A percentile compares a stretch with the other conserved stretches of the same genome.
Evolutionary conservation across 768 basidiomycete species (phyloP).

Genomic region (Tylopilus sp.): DNA sequence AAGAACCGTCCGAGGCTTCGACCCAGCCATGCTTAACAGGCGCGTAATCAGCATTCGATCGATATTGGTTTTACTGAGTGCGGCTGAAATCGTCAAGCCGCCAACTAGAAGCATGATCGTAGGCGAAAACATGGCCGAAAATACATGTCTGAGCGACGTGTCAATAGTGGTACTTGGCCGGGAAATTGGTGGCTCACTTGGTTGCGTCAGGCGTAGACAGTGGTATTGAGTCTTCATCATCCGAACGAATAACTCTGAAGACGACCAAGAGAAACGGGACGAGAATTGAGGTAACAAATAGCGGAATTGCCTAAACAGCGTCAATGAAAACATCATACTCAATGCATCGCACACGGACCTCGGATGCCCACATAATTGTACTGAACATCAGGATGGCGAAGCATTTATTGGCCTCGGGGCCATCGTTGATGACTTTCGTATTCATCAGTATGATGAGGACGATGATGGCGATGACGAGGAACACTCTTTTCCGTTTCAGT

Average conservation of each 20-base stretch:
- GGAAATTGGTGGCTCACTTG: slow-evolving; percentile 50
- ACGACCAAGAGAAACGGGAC: slow-evolving; percentile 87
- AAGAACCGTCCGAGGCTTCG: slow-evolving; percentile 79
- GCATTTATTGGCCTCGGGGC: slow-evolving; percentile 78
- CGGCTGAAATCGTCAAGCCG: slow-evolving; percentile 97
- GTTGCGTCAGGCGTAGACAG: slow-evolving; percentile 70
- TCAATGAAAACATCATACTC: background rate
- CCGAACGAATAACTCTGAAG: slow-evolving; percentile 67
- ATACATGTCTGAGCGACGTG: slow-evolving; percentile 62
- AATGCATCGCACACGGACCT: slow-evolving; percentile 48
- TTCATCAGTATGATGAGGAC: slow-evolving; percentile 64
- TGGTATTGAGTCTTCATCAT: slow-evolving; percentile 44
- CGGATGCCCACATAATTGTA: slow-evolving; percentile 94
- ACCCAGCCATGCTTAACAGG: slow-evolving; percentile 86
- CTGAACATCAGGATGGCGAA: slow-evolving; percentile 87
- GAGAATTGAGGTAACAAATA: slow-evolving; percentile 93
- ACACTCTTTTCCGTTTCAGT: slow-evolving; percentile 61
- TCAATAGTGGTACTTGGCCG: background rate
- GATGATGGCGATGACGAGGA: slow-evolving; percentile 50
- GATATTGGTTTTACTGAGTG: slow-evolving; percentile 91
- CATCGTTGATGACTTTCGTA: slow-evolving; percentile 49
- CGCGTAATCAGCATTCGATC: slow-evolving; percentile 90
- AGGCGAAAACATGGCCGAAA: slow-evolving; percentile 94
- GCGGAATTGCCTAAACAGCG: slow-evolving; percentile 76
- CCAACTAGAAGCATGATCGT: slow-evolving; percentile 99